Base-by-base conservation (phyloP, 2,329 filamentous ascomycete genomes). In the Drechslerella dactyloides region DNA sequence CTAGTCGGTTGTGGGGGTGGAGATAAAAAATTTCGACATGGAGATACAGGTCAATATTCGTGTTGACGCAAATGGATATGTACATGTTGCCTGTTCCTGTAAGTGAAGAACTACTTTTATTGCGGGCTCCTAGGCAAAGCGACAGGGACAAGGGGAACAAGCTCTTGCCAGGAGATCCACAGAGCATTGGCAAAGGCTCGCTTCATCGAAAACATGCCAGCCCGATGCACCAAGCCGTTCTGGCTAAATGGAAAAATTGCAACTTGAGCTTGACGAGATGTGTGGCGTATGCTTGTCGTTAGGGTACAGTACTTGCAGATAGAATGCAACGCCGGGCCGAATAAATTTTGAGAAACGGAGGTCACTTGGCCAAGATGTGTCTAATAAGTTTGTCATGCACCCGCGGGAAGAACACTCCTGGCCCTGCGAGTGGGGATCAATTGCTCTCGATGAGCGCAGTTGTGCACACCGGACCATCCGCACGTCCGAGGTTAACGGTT, bases 171-270 rank as follows among this genome's bases (percentile, higher is more conserved):
- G 54, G 52, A 53, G 46, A 55, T 53, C 63, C 40, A 44, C 57
- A 15, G 50, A 21, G 65, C 21, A 69, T 69, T 69, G 64, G 64
- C 64, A 52, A 55, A 59, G 4, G 21, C 42, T 69, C 64, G 64
- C 42, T 56, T 69, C 64, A 56, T 57, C 50, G 61, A 15, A 57
- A 55, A 62, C 52, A 23, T 44, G 30, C 13, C 30, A 46, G 33
- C 23, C 35, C 17, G 27, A 35, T 40, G 57, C 51, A 44, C 40
- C 56, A 56, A 52, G 56, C 64, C 64, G 61, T 69, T 69, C 48
- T 69, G 64, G 64, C 64, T 69, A 69, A 69, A 69, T 48, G 55
- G 56, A 13, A 57, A 57, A 69, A 61, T n/a, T 56, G 17, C 17
- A 21, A 54, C 3, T 42, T 13, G 37, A 42, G 37, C 37, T 5